phyloP scores from a whole-genome alignment of 176 grass and related monocot species.

The Stipa capillata region DNA sequence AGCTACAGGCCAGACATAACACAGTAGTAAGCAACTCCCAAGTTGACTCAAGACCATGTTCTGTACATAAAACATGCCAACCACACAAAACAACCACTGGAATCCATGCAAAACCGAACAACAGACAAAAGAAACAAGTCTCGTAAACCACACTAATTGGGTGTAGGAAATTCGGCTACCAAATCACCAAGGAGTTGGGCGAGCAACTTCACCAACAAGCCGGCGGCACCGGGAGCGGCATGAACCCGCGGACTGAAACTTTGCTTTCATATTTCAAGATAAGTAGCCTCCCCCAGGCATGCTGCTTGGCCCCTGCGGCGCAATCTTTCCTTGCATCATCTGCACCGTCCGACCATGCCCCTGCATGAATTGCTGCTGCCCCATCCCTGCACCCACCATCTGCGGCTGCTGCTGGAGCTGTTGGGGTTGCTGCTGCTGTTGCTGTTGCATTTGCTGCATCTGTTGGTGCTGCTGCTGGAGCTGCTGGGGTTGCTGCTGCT shows the following conservation, averaged over 20 bases:
- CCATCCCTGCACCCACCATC: constrained; percentile 62
- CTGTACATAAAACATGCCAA: background rate
- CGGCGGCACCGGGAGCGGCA: background rate
- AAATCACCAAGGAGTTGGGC: background rate
- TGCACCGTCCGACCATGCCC: constrained; percentile 52
- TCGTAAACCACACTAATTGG: background rate
- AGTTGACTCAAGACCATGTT: background rate
- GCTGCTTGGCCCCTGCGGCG: constrained; percentile 33
- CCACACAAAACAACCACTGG: background rate
- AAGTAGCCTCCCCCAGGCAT: constrained; percentile 63
- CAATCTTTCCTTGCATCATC: constrained; percentile 70
- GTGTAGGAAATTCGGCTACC: background rate
- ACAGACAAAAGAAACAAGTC: background rate
- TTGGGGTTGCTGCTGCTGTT: constrained; percentile 37
- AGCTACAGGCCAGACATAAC: background rate
- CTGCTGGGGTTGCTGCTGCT: background rate
- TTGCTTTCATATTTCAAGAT: constrained; percentile 22
- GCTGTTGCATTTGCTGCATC: constrained; percentile 23
- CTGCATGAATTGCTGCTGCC: constrained; percentile 65
- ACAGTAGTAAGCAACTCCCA: background rate
- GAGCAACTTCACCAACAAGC: background rate
- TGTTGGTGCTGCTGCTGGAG: constrained; percentile 21
- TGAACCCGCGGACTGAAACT: background rate
- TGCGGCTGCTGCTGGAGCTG: constrained; percentile 32
- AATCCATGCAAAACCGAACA: background rate